Percentiles rank a stretch among this genome's conserved stretches.
These are phyloP conservation scores for Hypericum perforatum DNA, from an alignment of 345 rosid species.

Conservation along the genomic window DNA sequence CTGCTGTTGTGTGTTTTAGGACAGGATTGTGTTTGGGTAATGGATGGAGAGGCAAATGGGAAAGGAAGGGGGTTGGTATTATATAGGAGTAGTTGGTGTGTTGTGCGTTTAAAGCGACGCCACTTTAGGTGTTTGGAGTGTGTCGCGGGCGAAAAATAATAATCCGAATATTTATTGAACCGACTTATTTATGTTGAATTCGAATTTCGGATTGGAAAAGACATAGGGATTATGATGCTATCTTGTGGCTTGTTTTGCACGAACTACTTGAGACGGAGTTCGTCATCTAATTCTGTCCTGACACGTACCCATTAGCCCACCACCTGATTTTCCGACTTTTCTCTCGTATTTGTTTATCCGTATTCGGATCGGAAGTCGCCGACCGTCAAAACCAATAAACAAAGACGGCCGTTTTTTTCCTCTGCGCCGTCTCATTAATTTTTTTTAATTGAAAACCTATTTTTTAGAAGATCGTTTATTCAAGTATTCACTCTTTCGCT, in stretches of 20 bases:
- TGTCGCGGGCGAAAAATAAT: not conserved
- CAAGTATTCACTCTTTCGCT: too few species aligned
- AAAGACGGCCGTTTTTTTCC: too few species aligned
- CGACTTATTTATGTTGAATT: too few species aligned
- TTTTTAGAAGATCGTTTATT: too few species aligned
- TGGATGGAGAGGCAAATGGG: not conserved
- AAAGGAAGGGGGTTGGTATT: not conserved
- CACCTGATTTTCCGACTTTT: too few species aligned
- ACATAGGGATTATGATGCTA: conserved; percentile 36
- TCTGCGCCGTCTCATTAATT: too few species aligned
- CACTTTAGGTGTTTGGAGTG: conserved; percentile 31
- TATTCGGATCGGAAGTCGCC: too few species aligned
- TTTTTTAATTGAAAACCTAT: too few species aligned
- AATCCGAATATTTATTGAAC: too few species aligned
- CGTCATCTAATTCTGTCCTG: conserved; percentile 12
- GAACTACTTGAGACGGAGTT: not conserved
- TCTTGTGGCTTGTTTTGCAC: conserved; percentile 39
- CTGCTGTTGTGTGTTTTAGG: not conserved
- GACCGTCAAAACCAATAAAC: too few species aligned
- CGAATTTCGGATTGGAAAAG: conserved; percentile 3
- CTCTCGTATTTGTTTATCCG: too few species aligned
- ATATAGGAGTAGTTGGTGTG: not conserved
- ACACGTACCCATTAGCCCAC: conserved; percentile 17
- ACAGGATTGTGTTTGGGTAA: not conserved
- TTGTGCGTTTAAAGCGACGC: conserved; percentile 29